Evolutionary conservation across 306 rosid genomes (phyloP), one percentile per base, ranked within the genome.

Genomic region (Pyrus pyrifolia): DNA sequence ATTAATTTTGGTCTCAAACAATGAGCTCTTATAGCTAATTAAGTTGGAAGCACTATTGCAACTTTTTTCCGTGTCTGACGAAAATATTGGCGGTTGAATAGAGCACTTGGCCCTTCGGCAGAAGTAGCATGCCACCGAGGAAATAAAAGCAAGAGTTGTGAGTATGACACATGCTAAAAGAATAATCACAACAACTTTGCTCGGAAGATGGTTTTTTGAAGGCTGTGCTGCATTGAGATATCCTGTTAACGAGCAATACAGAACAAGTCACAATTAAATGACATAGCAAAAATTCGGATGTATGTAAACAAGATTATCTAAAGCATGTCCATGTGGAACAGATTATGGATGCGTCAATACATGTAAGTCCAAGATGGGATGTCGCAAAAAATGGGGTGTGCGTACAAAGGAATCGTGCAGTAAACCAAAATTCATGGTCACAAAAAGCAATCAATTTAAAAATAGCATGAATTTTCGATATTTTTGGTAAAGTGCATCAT

Each of bases 61-160:
- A 88, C 96, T 87, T 4, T 90, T 82, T 84, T 85, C 93, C 70
- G 81, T 91, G 66, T 88, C 97, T 65, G 89, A 78, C 51, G 90
- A 88, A 63, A 83, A 79, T 69, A 82, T 63, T 58, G 92, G 84
- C 38, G 89, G 65, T 76, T 85, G 91, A 76, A 83, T 75, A 63
- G 79, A 72, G 80, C 49, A 58, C 72, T 80, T 84, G 59, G 86
- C 81, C 82, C 88, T 90, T 86, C 72, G 85, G 65, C 67, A 76
- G 51, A 88, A 42, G 76, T 84, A 88, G 84, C 92, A 95, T 69
- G 78, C 35, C 72, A 91, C 72, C 18, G 88, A 86, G 84, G 83
- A 74, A 68, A 95, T 76, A 81, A 91, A 85, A 66, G 96, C 97
- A 68, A 85, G 59, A 53, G 96, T 86, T 77, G 95, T 88, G 84